These are phyloP conservation scores for Geotrichum ghanense DNA, from an alignment of 805 yeast genomes.

Conservation along the genomic window DNA sequence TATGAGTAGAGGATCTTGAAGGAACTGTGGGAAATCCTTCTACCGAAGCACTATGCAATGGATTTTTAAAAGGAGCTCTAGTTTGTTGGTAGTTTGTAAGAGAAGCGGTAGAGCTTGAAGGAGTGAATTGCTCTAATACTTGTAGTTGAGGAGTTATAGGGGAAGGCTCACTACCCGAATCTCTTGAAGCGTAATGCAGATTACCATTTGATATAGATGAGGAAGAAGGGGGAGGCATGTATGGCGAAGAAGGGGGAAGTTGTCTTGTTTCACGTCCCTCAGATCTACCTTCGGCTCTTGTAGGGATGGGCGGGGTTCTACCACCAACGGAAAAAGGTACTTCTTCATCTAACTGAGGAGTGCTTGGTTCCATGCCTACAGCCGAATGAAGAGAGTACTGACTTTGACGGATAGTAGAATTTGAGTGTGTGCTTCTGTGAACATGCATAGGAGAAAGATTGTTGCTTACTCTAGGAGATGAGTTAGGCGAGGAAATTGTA, in stretches of 20 bases:
- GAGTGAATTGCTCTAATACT: slow-evolving; percentile 1
- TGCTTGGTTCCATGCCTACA: not conserved
- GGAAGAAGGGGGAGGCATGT: not conserved
- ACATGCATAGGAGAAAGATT: not conserved
- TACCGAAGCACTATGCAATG: not conserved
- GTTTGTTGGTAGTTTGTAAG: not conserved
- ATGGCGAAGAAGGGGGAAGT: not conserved
- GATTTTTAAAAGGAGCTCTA: not conserved
- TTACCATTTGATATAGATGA: not conserved
- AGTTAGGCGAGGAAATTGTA: not conserved
- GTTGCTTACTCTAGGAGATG: not conserved
- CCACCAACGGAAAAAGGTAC: not conserved
- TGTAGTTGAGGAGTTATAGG: slow-evolving; percentile 3
- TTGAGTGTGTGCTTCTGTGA: not conserved
- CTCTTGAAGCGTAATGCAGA: not conserved
- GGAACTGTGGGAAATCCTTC: slow-evolving; percentile 4
- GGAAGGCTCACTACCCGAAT: not conserved
- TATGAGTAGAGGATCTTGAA: not conserved
- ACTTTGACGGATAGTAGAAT: not conserved
- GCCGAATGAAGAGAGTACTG: slow-evolving; percentile 1
- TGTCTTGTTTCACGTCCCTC: not conserved
- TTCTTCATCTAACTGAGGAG: not conserved
- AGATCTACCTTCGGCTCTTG: not conserved
- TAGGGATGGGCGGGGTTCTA: not conserved
- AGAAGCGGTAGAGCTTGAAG: slow-evolving; percentile 1